Evolutionary conservation across 2,329 filamentous ascomycete species (phyloP), one percentile per base, ranked within the genome.

Genomic region (Elsinoe ampelina): DNA sequence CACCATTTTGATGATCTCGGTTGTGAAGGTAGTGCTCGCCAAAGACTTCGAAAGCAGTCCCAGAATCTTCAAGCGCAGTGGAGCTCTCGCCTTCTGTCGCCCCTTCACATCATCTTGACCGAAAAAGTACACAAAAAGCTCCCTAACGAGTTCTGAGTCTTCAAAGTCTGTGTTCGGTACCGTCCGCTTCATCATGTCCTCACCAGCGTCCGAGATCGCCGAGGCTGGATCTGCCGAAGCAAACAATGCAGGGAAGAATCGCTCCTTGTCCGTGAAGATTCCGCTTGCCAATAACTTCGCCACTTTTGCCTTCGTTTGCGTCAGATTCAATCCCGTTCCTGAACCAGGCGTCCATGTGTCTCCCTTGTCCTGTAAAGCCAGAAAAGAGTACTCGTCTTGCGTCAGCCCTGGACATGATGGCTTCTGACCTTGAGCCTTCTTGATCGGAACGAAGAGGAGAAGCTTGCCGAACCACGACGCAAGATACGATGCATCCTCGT

Each of bases 181-280:
- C 30, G 82, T 86, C 61, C 91, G 80, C 71, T 96, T 98, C 61
- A 97, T 72, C 50, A 95, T 81, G 64, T 95, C 90, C 57, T 96
- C 89, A 0, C 88, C 92, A n/a, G 89, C 75, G n/a, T 86, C 83
- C 10, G 87, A 84, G 36, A 96, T 84, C 7, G 86, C 81, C 35
- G 85, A 89, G 62, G 96, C 93, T 1, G 84, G 75, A 70, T 91
- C 91, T 0, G 89, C 85, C 22, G 89, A 85, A 4, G 91, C 90
- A 67, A 87, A 90, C 1, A 97, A 72, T 0, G 89, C 86, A 0
- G 92, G 86, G 11, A 96, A 70, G 63, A 96, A 89, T 32, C 90
- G 84, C 66, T 97, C 88, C 0, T 82, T 73, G 60, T 96, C 89
- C 0, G 76, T 84, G 70, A 98, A 97, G 5, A 91, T 84, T 3